Conservation (phyloP, 768 basidiomycete species). For the Tephrocybe sp. region DNA sequence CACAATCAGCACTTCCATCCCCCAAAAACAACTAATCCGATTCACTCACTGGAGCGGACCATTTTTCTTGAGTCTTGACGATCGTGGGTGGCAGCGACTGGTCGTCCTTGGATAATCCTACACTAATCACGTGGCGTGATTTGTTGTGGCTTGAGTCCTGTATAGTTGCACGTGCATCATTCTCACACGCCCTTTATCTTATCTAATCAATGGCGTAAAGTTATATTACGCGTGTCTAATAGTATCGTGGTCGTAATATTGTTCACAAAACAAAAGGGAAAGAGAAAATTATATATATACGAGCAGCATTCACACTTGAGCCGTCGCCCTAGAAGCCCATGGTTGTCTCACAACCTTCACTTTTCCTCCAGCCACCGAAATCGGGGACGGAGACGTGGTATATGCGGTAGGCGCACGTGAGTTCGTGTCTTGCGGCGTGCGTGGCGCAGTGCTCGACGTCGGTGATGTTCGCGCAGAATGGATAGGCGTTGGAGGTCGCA, state of each 20-base stretch:
- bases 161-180: constrained; percentile 44
- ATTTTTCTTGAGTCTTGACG: constrained; percentile 66
- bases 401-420: constrained; percentile 25
- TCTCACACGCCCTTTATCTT: constrained; percentile 23
- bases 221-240: too few relatives aligned
- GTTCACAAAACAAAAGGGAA: too few relatives aligned
- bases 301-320: constrained; percentile 31
- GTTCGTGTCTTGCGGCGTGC: constrained; percentile 41
- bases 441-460: constrained; percentile 43
- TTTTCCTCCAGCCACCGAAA: constrained; percentile 34
- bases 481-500: constrained; percentile 38
- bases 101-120: constrained; percentile 19
- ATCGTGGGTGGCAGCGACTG: constrained; percentile 31
- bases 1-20: constrained; percentile 3
- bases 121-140: constrained; percentile 31
- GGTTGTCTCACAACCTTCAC: constrained; percentile 55
- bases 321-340: constrained; percentile 40
- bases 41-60: constrained; percentile 70
- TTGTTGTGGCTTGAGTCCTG: constrained; percentile 53
- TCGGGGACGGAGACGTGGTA: constrained; percentile 27
- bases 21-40: not conserved
- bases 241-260: too few relatives aligned
- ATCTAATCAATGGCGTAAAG: too few relatives aligned
- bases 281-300: too few relatives aligned
- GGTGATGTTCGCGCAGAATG: constrained; percentile 52